Evolutionary conservation across 306 rosid genomes (phyloP).

Genomic region (Sicyos edulis): DNA sequence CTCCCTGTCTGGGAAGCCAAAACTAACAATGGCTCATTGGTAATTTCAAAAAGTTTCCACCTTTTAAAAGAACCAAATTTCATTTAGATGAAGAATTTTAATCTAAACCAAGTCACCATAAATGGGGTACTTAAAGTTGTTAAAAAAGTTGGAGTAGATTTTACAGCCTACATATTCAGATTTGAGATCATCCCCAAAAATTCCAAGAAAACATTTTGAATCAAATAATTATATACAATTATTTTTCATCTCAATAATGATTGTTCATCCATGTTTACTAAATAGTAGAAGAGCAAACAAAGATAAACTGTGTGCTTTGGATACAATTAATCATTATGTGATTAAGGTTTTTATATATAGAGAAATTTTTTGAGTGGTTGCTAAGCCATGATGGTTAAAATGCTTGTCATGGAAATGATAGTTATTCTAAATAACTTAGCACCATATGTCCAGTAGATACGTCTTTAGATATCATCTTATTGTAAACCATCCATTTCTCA

Average conservation of each 20-base stretch:
- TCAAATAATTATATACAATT: slow-evolving; percentile 1
- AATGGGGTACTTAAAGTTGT: neutral
- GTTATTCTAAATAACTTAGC: neutral
- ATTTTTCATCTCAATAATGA: slow-evolving; percentile 4
- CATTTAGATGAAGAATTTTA: slow-evolving; percentile 6
- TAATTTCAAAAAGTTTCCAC: slow-evolving; percentile 42
- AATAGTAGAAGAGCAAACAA: slow-evolving; percentile 6
- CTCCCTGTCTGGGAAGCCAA: slow-evolving; percentile 47
- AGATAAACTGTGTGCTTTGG: slow-evolving; percentile 3
- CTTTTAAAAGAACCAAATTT: neutral
- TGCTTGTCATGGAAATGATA: neutral
- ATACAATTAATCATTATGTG: neutral
- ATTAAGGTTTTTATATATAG: neutral
- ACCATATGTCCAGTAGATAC: too few species aligned
- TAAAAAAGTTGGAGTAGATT: neutral
- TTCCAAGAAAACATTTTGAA: neutral
- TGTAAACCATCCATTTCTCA: too few species aligned
- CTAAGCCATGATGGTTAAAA: neutral
- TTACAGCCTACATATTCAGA: slow-evolving; percentile 12
- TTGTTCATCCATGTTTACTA: slow-evolving; percentile 5
- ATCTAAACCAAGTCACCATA: neutral
- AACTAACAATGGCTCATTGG: slow-evolving; percentile 27
- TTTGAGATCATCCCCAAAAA: neutral
- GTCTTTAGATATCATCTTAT: too few species aligned
- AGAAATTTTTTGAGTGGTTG: neutral